Percentiles rank a stretch among this genome's conserved stretches.
These are phyloP conservation scores for Boletus edulis DNA, from an alignment of 768 basidiomycete species.

Conservation along the genomic window DNA sequence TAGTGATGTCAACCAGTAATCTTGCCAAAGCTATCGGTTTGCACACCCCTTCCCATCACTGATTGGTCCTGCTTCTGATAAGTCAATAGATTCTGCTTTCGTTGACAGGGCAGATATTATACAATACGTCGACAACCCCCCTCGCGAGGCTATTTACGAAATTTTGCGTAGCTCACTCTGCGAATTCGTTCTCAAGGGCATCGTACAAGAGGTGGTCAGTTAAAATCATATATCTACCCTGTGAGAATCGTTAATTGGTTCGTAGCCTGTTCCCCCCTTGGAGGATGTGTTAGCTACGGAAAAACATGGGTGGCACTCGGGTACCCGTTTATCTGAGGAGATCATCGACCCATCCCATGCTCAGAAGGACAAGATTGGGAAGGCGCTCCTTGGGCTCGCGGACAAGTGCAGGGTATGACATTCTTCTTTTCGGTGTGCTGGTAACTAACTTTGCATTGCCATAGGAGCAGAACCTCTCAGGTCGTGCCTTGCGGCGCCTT, in stretches of 20 bases:
- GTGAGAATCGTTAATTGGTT: not conserved
- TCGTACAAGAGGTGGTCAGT: constrained; percentile 65
- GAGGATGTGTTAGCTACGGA: constrained; percentile 43
- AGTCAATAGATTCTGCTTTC: constrained; percentile 78
- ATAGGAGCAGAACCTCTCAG: constrained; percentile 81
- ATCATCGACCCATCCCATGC: constrained; percentile 36
- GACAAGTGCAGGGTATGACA: constrained; percentile 72
- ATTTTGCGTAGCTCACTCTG: constrained; percentile 80
- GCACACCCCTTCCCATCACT: constrained; percentile 11
- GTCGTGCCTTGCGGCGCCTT: constrained; percentile 86
- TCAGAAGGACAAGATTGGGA: constrained; percentile 51
- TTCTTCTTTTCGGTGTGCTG: not conserved
- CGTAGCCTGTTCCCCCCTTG: constrained; percentile 61
- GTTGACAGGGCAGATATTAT: constrained; percentile 96
- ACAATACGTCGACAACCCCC: constrained; percentile 90
- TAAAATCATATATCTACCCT: not conserved
- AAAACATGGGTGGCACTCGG: constrained; percentile 7
- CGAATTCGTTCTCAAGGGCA: constrained; percentile 74
- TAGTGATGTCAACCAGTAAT: constrained; percentile 97
- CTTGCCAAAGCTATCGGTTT: constrained; percentile 90
- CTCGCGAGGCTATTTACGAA: constrained; percentile 89
- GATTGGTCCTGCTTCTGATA: not conserved
- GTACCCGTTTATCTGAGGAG: constrained; percentile 4
- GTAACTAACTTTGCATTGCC: not conserved
- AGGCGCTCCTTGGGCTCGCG: constrained; percentile 66